Evolutionary conservation across 139 green algal genomes (phyloP), one percentile per base, ranked within the genome.

Genomic region (Desmodesmus armatus): DNA sequence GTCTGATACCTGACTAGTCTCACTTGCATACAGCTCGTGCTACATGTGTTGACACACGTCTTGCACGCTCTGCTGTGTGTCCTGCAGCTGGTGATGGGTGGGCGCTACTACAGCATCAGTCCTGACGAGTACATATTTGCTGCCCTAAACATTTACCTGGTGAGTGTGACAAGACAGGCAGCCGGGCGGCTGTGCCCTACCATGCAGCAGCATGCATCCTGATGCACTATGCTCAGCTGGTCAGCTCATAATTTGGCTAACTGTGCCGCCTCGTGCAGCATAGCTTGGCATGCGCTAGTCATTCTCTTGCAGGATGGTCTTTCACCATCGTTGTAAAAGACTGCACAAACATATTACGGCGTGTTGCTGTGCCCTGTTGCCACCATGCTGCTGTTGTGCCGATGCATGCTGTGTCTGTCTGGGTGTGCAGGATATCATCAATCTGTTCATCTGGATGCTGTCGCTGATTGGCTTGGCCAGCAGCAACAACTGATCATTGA

Each of bases 111-210:
- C 33, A 81, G 58, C 5, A 77, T 93, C 31, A 85, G 63, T 1
- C 92, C 92, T 0, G 91, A 93, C 40, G 90, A 94, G 37, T 93
- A 94, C 47, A 33, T 93, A 0, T 92, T 88, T 67, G 90, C 86
- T 17, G 78, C 84, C 2, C 41, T 92, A 4, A 84, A 88, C 39
- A 80, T 89, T 29, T 86, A 84, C 43, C 40, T 84, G 62, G 71
- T 79, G 71, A 79, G n/a, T n/a, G n/a, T n/a, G n/a, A n/a, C n/a
- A n/a, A n/a, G n/a, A n/a, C n/a, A n/a, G n/a, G n/a, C n/a, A n/a
- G 71, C 1, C 27, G 41, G 0, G 35, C 25, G 6, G 25, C 33
- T 15, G 31, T n/a, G 19, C 6, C 43, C 66, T 44, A 31, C 2
- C 44, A 19, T 23, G 19, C 33, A 41, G 1, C 66, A 75, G 37